Evolutionary conservation across 2,329 filamentous ascomycete genomes (phyloP).

Genomic region (Colletotrichum euphorbiae): DNA sequence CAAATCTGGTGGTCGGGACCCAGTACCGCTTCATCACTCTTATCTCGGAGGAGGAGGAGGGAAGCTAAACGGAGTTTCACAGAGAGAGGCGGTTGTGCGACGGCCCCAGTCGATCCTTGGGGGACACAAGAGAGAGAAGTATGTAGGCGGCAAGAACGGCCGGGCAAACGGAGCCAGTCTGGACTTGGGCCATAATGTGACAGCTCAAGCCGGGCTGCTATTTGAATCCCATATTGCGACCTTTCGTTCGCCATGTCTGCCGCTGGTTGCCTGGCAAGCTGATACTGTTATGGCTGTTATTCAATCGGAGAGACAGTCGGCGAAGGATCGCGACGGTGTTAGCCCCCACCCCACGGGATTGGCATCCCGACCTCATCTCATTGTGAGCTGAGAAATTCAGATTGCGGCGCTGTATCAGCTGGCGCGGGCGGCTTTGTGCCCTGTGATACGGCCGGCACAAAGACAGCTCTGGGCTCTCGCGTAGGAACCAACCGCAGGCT

Average conservation of each 20-base stretch:
- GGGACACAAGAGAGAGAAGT: neutral
- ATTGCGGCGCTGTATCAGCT: conserved; percentile 32
- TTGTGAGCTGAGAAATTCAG: conserved; percentile 32
- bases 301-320: neutral
- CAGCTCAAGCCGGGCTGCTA: neutral
- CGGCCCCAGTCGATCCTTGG: conserved; percentile 17
- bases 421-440: conserved; percentile 9
- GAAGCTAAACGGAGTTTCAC: conserved; percentile 13
- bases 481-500: conserved; percentile 28
- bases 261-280: too few species aligned
- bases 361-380: conserved; percentile 25
- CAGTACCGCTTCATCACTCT: conserved; percentile 32
- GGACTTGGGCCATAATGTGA: conserved; percentile 11
- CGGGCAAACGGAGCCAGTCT: neutral
- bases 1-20: conserved; percentile 25
- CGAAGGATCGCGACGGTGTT: neutral
- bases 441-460: conserved; percentile 31
- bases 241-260: neutral
- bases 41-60: conserved; percentile 28
- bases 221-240: neutral
- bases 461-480: conserved; percentile 17
- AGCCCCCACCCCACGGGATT: conserved; percentile 17
- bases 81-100: conserved; percentile 8
- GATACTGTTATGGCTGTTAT: too few species aligned
- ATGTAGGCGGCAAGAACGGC: neutral